Percentiles rank a stretch among this genome's conserved stretches.
Conservation (phyloP, 148 eudicot species). For the Rheum nobile region DNA sequence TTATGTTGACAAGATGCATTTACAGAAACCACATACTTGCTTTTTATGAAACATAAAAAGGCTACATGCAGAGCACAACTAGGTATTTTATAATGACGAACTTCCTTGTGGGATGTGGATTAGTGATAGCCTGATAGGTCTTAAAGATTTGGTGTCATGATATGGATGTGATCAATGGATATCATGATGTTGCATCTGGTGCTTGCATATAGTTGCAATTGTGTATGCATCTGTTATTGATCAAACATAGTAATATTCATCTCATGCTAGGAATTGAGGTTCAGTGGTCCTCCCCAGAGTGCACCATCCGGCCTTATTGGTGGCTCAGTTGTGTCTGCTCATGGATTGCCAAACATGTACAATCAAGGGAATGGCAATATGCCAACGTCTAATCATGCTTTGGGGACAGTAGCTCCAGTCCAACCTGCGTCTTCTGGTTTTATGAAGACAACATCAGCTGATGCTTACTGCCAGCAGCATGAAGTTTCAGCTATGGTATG, state of each 20-base stretch:
- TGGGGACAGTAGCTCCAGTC: conserved; percentile 42
- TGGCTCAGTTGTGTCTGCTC: conserved; percentile 25
- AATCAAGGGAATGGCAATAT: conserved; percentile 41
- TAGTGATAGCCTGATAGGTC: too few species aligned
- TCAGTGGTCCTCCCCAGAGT: conserved; percentile 42
- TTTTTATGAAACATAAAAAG: neutral
- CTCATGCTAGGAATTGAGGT: conserved; percentile 13
- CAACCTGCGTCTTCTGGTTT: conserved; percentile 44
- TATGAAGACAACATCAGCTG: conserved; percentile 46
- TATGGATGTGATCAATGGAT: neutral
- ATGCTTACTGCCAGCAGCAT: conserved; percentile 71
- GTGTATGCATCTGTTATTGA: neutral
- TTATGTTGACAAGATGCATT: neutral
- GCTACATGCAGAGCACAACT: neutral
- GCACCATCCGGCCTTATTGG: conserved; percentile 31
- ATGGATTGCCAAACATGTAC: conserved; percentile 39
- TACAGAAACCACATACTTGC: neutral
- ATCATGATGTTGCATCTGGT: neutral
- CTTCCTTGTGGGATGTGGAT: too few species aligned
- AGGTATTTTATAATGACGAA: neutral
- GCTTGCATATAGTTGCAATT: neutral
- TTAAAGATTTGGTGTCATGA: neutral
- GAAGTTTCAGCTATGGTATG: conserved; percentile 89
- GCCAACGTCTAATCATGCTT: conserved; percentile 35
- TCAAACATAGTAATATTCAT: neutral